phyloP scores from a whole-genome alignment of 2,329 filamentous ascomycete species.

The Cercospora janseana region DNA sequence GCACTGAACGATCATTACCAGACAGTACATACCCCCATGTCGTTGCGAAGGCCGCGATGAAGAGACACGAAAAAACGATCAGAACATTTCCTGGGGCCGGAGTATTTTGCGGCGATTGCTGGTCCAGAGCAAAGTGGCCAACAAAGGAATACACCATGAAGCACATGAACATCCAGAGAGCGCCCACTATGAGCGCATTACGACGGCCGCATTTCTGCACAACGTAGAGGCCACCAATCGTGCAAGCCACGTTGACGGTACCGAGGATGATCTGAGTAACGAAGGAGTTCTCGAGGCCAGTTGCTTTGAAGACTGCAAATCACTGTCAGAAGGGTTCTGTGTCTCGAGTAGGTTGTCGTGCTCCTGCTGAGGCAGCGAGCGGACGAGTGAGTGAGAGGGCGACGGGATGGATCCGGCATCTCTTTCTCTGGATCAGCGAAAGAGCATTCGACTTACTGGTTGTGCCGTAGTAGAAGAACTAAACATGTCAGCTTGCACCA shows the following conservation, averaged over 20 bases:
- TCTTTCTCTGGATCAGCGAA: too few relatives aligned
- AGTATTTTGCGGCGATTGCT: conserved; percentile 23
- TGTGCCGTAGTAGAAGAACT: conserved; percentile 32
- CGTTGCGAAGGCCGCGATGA: conserved; percentile 39
- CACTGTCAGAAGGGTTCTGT: too few relatives aligned
- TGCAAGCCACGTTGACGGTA: conserved; percentile 50
- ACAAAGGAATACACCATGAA: conserved; percentile 60
- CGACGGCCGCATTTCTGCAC: conserved; percentile 52
- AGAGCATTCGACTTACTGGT: too few relatives aligned
- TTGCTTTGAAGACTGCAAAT: conserved; percentile 44
- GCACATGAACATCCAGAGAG: conserved; percentile 46
- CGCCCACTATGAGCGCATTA: conserved; percentile 48
- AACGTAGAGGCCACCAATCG: conserved; percentile 49
- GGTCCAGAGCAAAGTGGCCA: conserved; percentile 32
- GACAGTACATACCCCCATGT: conserved; percentile 33
- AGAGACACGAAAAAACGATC: conserved; percentile 40
- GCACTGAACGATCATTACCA: not conserved
- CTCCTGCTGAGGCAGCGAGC: too few relatives aligned
- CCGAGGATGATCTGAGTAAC: conserved; percentile 50
- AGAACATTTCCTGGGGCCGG: conserved; percentile 35
- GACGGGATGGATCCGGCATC: too few relatives aligned
- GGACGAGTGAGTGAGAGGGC: too few relatives aligned
- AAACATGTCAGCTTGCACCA: conserved; percentile 11
- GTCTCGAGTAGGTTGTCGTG: too few relatives aligned
- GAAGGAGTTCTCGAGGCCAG: conserved; percentile 42